phyloP scores from a whole-genome alignment of 371 early-diverging fungal genomes.

The Ecytonucleospora hepatopenaei region DNA sequence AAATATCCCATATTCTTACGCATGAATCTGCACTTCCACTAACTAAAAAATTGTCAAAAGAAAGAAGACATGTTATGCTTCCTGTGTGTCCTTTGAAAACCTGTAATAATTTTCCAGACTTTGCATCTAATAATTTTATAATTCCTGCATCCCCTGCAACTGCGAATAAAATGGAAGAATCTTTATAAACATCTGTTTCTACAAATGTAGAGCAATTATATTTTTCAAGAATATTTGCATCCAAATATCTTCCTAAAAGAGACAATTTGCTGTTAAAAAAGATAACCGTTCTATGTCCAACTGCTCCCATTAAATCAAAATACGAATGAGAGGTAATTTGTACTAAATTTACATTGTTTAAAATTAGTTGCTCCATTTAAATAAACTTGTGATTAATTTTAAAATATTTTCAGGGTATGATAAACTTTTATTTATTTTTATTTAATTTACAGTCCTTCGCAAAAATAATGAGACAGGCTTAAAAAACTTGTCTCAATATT shows the following conservation, averaged over 20 bases:
- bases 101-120: slow-evolving; percentile 5
- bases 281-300: slow-evolving; percentile 21
- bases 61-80: slow-evolving; percentile 25
- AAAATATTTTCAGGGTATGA: neutral
- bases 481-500: too few relatives aligned
- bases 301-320: slow-evolving; percentile 15
- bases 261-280: slow-evolving; percentile 10
- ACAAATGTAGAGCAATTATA: slow-evolving; percentile 13
- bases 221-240: slow-evolving; percentile 32
- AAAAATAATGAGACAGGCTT: too few relatives aligned
- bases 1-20: slow-evolving; percentile 66
- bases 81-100: slow-evolving; percentile 45
- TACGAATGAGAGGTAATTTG: slow-evolving; percentile 1
- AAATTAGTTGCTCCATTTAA: neutral
- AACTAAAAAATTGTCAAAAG: slow-evolving; percentile 58
- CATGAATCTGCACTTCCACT: slow-evolving; percentile 66
- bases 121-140: slow-evolving; percentile 37
- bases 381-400: neutral
- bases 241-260: slow-evolving; percentile 18
- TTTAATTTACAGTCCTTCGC: too few relatives aligned
- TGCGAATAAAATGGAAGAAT: neutral
- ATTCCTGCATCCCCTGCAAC: slow-evolving; percentile 33
- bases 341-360: slow-evolving; percentile 22
- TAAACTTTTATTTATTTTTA: too few relatives aligned
- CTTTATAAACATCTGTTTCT: neutral